A percentile compares a stretch with the other conserved stretches of the same genome.
Conservation (phyloP, 1,284 basidiomycete genomes). For the Naganishia albida region DNA sequence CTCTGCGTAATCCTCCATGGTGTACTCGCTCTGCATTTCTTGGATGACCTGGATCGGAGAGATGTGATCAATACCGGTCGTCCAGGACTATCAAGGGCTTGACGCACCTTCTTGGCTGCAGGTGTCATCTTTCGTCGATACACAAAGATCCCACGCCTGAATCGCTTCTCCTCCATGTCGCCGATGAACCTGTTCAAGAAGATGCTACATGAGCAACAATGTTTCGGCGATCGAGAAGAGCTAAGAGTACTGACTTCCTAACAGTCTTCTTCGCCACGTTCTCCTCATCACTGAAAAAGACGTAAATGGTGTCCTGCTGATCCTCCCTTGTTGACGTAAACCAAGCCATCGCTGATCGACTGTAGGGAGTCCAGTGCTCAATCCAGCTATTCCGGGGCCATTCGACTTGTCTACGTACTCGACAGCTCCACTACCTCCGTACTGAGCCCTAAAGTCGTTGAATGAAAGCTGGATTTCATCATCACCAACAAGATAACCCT, state of each 20-base stretch:
- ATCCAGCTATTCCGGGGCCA: slow-evolving; percentile 22
- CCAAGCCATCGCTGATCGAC: slow-evolving; percentile 84
- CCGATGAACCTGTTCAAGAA: slow-evolving; percentile 67
- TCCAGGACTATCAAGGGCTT: background rate
- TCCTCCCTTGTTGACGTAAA: slow-evolving; percentile 62
- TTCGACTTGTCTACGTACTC: slow-evolving; percentile 43
- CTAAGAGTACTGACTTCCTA: slow-evolving; percentile 72
- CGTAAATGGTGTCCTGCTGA: slow-evolving; percentile 74
- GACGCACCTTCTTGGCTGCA: slow-evolving; percentile 82
- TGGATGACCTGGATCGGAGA: slow-evolving; percentile 69
- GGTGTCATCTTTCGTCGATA: slow-evolving; percentile 96
- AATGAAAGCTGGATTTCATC: slow-evolving; percentile 72
- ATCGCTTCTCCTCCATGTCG: slow-evolving; percentile 85
- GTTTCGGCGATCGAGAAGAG: slow-evolving; percentile 21
- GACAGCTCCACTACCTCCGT: slow-evolving; percentile 56
- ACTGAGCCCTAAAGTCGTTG: slow-evolving; percentile 67
- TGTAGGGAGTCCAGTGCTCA: slow-evolving; percentile 49
- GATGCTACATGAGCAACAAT: slow-evolving; percentile 5
- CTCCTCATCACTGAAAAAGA: slow-evolving; percentile 90
- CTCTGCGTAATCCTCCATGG: slow-evolving; percentile 95
- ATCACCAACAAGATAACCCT: slow-evolving; percentile 12
- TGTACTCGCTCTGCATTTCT: slow-evolving; percentile 81
- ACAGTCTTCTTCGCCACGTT: slow-evolving; percentile 94
- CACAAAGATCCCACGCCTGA: slow-evolving; percentile 89
- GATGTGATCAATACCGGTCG: background rate